Percentiles rank a stretch among this genome's conserved stretches.
Evolutionary conservation across 75 land plant species (phyloP).

Genomic region (Pseudotsuga menziesii): DNA sequence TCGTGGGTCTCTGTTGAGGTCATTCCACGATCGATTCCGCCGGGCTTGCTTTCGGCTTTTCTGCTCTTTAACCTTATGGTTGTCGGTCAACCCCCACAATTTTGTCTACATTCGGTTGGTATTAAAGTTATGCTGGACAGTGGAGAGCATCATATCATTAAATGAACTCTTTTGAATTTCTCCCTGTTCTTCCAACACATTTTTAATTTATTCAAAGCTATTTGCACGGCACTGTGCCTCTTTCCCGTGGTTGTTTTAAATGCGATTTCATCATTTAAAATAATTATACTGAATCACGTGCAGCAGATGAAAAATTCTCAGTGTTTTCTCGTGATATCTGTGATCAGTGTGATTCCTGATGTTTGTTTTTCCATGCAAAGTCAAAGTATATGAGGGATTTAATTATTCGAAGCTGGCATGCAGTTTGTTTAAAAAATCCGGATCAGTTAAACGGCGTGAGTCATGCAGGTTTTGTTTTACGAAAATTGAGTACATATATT

Average conservation of each 20-base stretch:
- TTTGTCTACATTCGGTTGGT: background rate
- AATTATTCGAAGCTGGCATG: too few species aligned
- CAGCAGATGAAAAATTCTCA: background rate
- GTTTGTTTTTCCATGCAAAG: too few species aligned
- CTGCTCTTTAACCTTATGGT: too few species aligned
- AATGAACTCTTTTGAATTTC: background rate
- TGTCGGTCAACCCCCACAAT: constrained; percentile 2
- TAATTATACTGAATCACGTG: background rate
- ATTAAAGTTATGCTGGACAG: background rate
- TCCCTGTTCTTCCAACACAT: background rate
- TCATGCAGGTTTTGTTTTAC: too few species aligned
- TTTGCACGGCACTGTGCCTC: background rate
- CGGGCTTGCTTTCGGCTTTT: too few species aligned
- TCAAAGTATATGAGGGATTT: too few species aligned
- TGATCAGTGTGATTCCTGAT: too few species aligned
- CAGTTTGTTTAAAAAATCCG: too few species aligned
- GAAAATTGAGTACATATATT: too few species aligned
- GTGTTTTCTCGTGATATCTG: background rate
- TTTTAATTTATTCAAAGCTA: constrained; percentile 1
- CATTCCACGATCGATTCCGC: too few species aligned
- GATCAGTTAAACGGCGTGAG: too few species aligned
- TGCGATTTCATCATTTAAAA: background rate
- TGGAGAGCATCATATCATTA: background rate
- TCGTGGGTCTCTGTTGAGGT: background rate
- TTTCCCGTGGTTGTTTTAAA: constrained; percentile 8